Percentiles rank a stretch among this genome's conserved stretches.
phyloP scores from a whole-genome alignment of 805 yeast species.

The Myxozyma udenii region DNA sequence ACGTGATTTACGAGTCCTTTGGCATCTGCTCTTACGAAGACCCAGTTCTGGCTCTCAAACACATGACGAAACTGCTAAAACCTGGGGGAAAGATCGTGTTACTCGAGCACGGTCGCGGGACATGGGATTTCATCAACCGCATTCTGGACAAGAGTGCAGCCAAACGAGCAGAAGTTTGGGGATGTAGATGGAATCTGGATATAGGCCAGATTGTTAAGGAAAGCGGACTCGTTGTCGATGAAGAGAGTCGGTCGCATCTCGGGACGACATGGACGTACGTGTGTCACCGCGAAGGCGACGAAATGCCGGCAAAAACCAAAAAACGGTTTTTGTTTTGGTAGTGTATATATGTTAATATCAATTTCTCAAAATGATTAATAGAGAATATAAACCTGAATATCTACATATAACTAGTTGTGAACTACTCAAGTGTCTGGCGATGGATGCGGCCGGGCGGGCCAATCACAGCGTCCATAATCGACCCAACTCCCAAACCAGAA shows the following conservation, averaged over 20 bases:
- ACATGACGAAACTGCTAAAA: conserved; percentile 67
- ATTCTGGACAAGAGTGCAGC: conserved; percentile 80
- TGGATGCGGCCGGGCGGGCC: too few relatives aligned
- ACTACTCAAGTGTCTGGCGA: too few relatives aligned
- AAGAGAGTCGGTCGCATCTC: conserved; percentile 75
- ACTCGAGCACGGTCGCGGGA: conserved; percentile 89
- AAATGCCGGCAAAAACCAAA: conserved; percentile 12
- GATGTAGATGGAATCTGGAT: conserved; percentile 96
- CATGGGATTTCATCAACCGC: conserved; percentile 71
- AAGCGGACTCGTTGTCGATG: conserved; percentile 78
- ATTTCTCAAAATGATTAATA: neutral
- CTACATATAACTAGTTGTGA: too few relatives aligned
- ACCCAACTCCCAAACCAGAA: conserved; percentile 12
- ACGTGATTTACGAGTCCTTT: conserved; percentile 89
- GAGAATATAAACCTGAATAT: neutral
- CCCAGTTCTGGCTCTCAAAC: conserved; percentile 76
- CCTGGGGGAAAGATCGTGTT: conserved; percentile 88
- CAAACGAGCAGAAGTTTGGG: conserved; percentile 85
- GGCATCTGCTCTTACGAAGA: conserved; percentile 95
- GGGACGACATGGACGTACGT: conserved; percentile 67
- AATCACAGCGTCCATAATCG: neutral
- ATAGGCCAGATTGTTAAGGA: conserved; percentile 81
- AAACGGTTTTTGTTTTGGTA: conserved; percentile 23
- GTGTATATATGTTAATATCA: neutral
- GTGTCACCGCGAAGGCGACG: conserved; percentile 28